A percentile compares a stretch with the other conserved stretches of the same genome.
Evolutionary conservation across 176 grass and related monocot species (phyloP).

Genomic region (Triticum dicoccoides): DNA sequence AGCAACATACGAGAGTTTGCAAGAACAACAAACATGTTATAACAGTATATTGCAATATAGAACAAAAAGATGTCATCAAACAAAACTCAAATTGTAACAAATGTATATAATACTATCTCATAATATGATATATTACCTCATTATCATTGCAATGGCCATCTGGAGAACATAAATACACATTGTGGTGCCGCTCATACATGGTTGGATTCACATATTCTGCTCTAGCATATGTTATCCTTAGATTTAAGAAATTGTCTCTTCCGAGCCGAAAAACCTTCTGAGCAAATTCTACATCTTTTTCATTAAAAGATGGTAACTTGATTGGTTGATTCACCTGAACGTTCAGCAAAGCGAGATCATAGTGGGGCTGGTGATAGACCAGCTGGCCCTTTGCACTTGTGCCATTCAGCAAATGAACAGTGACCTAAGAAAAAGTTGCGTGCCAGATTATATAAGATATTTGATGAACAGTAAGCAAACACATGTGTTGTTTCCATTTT

Average conservation of each 20-base stretch:
- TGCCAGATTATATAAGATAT: no score
- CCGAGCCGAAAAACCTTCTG: background rate
- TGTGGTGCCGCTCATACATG: background rate
- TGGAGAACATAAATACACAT: background rate
- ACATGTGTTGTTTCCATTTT: no score
- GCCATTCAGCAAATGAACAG: no score
- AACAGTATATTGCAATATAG: background rate
- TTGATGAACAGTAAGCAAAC: no score
- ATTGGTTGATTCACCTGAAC: background rate
- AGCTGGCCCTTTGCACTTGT: background rate
- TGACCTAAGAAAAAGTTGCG: no score
- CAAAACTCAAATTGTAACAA: background rate
- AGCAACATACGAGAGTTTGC: background rate
- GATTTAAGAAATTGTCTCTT: background rate
- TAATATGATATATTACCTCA: no score
- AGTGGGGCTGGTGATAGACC: slow-evolving; percentile 8
- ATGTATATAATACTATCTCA: background rate
- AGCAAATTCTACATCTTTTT: background rate
- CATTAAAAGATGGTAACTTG: background rate
- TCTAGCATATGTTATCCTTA: background rate
- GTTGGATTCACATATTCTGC: background rate
- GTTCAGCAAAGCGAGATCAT: background rate
- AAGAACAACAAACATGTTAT: background rate
- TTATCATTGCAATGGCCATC: no score
- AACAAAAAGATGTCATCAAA: background rate